phyloP scores from a whole-genome alignment of 768 basidiomycete species.

The Sporobolomyces pararoseus region DNA sequence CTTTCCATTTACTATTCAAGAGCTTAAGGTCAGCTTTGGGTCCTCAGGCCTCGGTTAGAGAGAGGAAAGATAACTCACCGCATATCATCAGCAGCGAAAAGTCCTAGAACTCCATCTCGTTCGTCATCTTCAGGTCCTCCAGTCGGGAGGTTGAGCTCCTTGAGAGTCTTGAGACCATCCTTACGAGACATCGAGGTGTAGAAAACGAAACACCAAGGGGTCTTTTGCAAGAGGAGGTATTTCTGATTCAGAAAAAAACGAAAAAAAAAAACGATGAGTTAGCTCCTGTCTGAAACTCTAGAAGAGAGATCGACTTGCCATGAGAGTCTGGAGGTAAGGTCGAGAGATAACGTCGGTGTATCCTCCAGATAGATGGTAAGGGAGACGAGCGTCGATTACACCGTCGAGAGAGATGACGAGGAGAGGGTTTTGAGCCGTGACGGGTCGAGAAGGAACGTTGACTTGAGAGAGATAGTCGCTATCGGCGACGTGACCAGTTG shows the following conservation, averaged over 20 bases:
- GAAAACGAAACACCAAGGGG: conserved; percentile 28
- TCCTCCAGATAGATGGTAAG: conserved; percentile 26
- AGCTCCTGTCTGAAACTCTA: neutral
- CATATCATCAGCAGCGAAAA: conserved; percentile 28
- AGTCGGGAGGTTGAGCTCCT: conserved; percentile 32
- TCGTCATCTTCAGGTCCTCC: conserved; percentile 39
- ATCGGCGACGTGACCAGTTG: neutral
- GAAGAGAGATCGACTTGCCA: neutral
- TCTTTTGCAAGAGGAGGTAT: conserved; percentile 22
- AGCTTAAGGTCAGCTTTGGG: neutral
- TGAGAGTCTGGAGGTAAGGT: conserved; percentile 23
- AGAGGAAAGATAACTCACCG: neutral
- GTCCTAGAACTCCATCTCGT: conserved; percentile 33
- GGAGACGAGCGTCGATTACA: conserved; percentile 22
- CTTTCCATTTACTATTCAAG: neutral
- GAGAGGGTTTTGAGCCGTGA: conserved; percentile 8
- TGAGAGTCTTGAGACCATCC: conserved; percentile 14
- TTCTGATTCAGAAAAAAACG: neutral
- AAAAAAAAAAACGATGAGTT: too few relatives aligned
- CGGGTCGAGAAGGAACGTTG: neutral
- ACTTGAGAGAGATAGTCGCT: conserved; percentile 14
- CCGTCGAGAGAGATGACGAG: conserved; percentile 32
- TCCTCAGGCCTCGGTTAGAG: neutral
- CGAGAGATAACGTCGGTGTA: conserved; percentile 28
- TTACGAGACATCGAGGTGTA: conserved; percentile 20